Evolutionary conservation across 1,284 basidiomycete species (phyloP).

Genomic region (Naganishia cerealis): DNA sequence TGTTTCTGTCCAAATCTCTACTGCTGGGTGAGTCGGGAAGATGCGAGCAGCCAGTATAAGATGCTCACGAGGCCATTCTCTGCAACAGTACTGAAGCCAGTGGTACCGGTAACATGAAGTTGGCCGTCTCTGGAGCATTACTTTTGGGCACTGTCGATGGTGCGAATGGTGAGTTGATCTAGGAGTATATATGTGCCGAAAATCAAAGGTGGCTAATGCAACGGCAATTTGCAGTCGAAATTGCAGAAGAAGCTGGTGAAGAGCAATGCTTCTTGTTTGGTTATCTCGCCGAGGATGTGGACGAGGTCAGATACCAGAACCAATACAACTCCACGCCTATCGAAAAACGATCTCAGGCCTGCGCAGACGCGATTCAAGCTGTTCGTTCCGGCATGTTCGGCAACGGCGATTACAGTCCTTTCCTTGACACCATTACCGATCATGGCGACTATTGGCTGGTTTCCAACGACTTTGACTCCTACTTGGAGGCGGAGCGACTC

Average conservation of each 20-base stretch:
- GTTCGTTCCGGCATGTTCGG: conserved; percentile 74
- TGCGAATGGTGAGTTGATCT: conserved; percentile 64
- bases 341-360: conserved; percentile 74
- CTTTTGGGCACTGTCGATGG: conserved; percentile 70
- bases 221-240: conserved; percentile 57
- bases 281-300: conserved; percentile 59
- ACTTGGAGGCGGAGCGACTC: conserved; percentile 75
- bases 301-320: conserved; percentile 79
- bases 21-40: conserved; percentile 67
- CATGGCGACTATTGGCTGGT: conserved; percentile 76
- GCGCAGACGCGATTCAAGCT: conserved; percentile 70
- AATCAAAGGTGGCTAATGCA: not conserved
- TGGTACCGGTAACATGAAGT: conserved; percentile 88
- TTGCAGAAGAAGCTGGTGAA: conserved; percentile 81
- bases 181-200: not conserved
- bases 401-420: conserved; percentile 74
- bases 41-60: conserved; percentile 23
- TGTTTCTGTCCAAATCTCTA: conserved; percentile 88
- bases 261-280: conserved; percentile 53
- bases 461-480: conserved; percentile 87
- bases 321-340: conserved; percentile 74
- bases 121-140: conserved; percentile 72
- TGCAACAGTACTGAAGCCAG: conserved; percentile 56
- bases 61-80: not conserved
- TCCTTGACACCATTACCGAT: conserved; percentile 47